Percentiles rank a stretch among this genome's conserved stretches.
phyloP scores from a whole-genome alignment of 306 rosid species.

The Rosa chinensis region DNA sequence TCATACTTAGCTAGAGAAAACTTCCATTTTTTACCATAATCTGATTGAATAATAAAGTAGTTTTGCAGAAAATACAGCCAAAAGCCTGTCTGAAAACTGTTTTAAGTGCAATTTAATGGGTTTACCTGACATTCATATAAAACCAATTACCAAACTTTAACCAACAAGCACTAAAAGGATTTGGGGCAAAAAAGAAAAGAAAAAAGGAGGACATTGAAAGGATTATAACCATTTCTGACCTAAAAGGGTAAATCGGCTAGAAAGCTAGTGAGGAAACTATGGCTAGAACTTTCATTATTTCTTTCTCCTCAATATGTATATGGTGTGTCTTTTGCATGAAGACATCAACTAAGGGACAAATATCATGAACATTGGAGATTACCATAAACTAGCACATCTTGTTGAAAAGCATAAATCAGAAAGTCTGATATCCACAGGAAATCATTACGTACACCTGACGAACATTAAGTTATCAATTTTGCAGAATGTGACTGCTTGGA shows the following conservation, averaged over 20 bases:
- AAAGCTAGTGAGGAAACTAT: background rate
- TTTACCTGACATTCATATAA: background rate
- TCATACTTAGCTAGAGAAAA: background rate
- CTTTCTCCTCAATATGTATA: background rate
- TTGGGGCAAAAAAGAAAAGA: background rate
- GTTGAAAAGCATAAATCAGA: background rate
- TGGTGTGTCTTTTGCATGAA: background rate
- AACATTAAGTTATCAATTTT: background rate
- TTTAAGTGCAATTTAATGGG: background rate
- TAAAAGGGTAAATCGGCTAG: background rate
- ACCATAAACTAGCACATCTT: slow-evolving; percentile 1
- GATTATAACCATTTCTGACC: background rate
- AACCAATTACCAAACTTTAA: background rate
- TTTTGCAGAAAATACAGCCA: background rate
- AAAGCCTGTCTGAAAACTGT: background rate
- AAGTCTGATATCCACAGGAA: background rate
- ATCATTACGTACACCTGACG: background rate
- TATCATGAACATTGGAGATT: background rate
- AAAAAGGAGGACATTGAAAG: background rate
- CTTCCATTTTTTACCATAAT: background rate
- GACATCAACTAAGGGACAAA: background rate
- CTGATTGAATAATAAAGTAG: background rate
- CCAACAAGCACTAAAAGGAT: background rate
- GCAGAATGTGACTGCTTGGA: background rate
- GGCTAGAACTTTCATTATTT: background rate